Evolutionary conservation across 1,139 yeast genomes (phyloP).

Genomic region (Yamadazyma diospyri): DNA sequence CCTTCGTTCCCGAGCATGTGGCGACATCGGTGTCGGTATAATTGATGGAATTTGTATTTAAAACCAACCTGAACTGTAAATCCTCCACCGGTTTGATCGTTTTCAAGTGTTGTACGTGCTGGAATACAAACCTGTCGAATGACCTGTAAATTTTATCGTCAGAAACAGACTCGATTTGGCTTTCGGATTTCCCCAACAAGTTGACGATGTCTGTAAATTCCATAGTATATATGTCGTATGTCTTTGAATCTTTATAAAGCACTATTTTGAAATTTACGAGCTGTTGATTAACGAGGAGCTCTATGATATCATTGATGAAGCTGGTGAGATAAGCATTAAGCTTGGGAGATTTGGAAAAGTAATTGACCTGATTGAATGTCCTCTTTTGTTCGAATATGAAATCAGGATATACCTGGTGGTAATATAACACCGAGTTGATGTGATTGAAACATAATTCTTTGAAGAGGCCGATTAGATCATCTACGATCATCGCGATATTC

Average conservation of each 20-base stretch:
- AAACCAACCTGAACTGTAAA: conserved; percentile 10
- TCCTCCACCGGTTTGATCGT: conserved; percentile 3
- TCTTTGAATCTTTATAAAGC: conserved; percentile 21
- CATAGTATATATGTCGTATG: conserved; percentile 22
- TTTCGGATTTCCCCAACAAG: conserved; percentile 9
- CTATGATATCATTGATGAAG: conserved; percentile 23
- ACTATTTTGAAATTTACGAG: conserved; percentile 22
- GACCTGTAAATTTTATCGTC: conserved; percentile 29
- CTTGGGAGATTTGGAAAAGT: conserved; percentile 11
- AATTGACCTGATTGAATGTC: conserved; percentile 34
- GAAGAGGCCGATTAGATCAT: conserved; percentile 27
- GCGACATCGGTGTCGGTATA: conserved; percentile 1
- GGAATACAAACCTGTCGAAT: conserved; percentile 22
- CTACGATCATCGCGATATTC: conserved; percentile 18
- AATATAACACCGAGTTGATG: conserved; percentile 45
- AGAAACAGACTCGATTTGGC: conserved; percentile 21
- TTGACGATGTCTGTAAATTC: conserved; percentile 24
- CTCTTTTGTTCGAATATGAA: conserved; percentile 34
- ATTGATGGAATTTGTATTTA: conserved; percentile 8
- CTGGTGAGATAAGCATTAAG: conserved; percentile 35
- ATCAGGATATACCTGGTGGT: conserved; percentile 41
- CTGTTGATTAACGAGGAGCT: conserved; percentile 15
- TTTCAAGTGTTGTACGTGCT: conserved; percentile 29
- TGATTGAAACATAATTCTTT: conserved; percentile 41
- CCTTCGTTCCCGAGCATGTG: conserved; percentile 8